Base-by-base conservation (phyloP, 257 asterid genomes). In the Fraxinus anomala region DNA sequence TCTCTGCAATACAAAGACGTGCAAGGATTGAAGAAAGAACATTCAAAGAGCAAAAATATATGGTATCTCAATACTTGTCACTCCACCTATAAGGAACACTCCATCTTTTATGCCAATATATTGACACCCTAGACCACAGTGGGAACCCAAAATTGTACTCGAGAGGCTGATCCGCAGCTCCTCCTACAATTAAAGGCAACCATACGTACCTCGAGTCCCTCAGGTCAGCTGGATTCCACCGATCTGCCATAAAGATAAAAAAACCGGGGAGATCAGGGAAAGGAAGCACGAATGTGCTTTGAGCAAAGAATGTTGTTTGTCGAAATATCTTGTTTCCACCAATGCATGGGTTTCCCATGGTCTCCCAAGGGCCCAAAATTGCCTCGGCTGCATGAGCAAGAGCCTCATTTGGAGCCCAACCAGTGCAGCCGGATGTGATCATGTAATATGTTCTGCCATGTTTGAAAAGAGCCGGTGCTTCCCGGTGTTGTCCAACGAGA, bases 331-430 rank as follows among this genome's bases (percentile, higher is more conserved):
- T 87, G 85, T 91, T 92, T 9, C 97, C 99, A 17, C 99, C 98
- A 17, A 96, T 68, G 81, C 98, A 94, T 0, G 99, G 99, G 83
- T 89, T 94, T 71, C 97, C 98, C 82, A 96, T 83, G 5, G 90
- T 88, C 89, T 94, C 98, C 99, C 99, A 96, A 0, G 92, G 92
- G 42, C 99, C 99, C 98, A 94, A 88, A 19, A 96, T 75, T 10
- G 98, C 90, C 54, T 91, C 99, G 4, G 99, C 88, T 33, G 97
- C 98, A 40, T 96, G 97, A 3, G 91, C 97, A 21, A 88, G 84
- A 2, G 99, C 99, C 88, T 90, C 93, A 9, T 96, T 96, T 36
- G 99, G 99, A 23, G 97, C 97, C 99, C 99, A 96, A 30, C 99
- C 97, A 0, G 97, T 92, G 79, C 99, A 96, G 2, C 99, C 98